Percentiles rank a stretch among this genome's conserved stretches.
phyloP scores from a whole-genome alignment of 257 asterid genomes.

The Penstemon newberryi region DNA sequence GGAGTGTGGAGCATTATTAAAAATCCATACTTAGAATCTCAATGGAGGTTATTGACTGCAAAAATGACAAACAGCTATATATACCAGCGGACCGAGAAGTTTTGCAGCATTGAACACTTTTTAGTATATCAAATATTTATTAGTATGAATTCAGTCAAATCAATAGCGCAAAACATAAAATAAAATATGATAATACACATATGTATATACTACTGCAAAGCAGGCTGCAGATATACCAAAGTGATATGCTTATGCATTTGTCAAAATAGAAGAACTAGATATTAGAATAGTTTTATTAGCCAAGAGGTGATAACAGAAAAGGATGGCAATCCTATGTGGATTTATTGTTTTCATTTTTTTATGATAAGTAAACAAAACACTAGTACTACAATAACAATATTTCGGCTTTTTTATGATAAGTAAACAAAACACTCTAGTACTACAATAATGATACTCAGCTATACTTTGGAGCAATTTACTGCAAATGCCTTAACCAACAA shows the following conservation, averaged over 20 bases:
- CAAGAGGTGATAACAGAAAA: conserved; percentile 2
- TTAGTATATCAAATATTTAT: background rate
- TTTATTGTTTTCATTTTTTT: background rate
- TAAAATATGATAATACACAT: background rate
- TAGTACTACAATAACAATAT: background rate
- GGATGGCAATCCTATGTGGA: background rate
- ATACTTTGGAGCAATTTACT: background rate
- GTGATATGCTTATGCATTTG: background rate
- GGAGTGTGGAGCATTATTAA: background rate
- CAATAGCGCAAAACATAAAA: background rate
- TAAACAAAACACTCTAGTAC: background rate
- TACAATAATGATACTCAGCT: background rate
- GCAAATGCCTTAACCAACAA: conserved; percentile 11
- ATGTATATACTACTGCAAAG: background rate
- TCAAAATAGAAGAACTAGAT: background rate
- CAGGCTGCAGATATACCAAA: background rate
- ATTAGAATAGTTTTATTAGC: background rate
- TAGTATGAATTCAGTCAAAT: background rate
- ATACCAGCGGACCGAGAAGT: background rate
- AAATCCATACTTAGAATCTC: background rate
- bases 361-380: background rate
- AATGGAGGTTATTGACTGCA: background rate
- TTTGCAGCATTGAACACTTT: background rate
- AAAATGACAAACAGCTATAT: background rate
- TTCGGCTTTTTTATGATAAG: too few species aligned